These are phyloP conservation scores for Capniomyces stellatus DNA, from an alignment of 371 early-diverging fungal genomes.

Conservation along the genomic window DNA sequence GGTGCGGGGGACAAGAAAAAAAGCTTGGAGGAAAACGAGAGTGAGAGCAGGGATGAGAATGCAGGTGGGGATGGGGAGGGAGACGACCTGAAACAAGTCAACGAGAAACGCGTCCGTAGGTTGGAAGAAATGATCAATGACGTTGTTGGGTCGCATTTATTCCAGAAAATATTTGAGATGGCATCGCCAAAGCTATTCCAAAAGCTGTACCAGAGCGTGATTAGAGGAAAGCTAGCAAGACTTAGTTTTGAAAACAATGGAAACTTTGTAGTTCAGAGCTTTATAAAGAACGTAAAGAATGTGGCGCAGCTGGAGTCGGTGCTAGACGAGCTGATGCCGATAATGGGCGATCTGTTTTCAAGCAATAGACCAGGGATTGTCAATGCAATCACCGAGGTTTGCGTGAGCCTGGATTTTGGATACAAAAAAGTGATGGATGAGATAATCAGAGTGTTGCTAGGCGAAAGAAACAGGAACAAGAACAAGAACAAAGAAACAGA, in stretches of 20 bases:
- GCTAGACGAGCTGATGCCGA: slow-evolving; percentile 33
- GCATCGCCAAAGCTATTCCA: slow-evolving; percentile 39
- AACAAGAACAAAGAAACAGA: too few species aligned
- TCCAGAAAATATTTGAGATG: slow-evolving; percentile 38
- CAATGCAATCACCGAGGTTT: slow-evolving; percentile 43
- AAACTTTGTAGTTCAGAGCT: slow-evolving; percentile 67
- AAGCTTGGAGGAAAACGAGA: slow-evolving; percentile 16
- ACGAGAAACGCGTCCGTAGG: too few species aligned
- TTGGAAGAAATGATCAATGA: slow-evolving; percentile 38
- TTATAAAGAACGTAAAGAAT: slow-evolving; percentile 39
- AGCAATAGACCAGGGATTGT: slow-evolving; percentile 37
- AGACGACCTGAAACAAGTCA: too few species aligned
- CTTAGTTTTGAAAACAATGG: slow-evolving; percentile 49
- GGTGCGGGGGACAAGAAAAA: too few species aligned
- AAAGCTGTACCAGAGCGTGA: slow-evolving; percentile 41
- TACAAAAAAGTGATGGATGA: slow-evolving; percentile 39
- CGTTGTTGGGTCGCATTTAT: slow-evolving; percentile 43
- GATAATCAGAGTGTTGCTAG: slow-evolving; percentile 33
- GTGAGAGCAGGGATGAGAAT: slow-evolving; percentile 28
- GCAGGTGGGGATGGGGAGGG: too few species aligned
- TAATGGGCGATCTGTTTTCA: slow-evolving; percentile 35
- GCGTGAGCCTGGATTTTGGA: slow-evolving; percentile 32
- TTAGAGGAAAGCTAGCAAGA: slow-evolving; percentile 37
- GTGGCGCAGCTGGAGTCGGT: slow-evolving; percentile 37
- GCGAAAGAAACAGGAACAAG: too few species aligned